Conservation (phyloP, 345 rosid genomes). For the Eucalyptus microcorys region DNA sequence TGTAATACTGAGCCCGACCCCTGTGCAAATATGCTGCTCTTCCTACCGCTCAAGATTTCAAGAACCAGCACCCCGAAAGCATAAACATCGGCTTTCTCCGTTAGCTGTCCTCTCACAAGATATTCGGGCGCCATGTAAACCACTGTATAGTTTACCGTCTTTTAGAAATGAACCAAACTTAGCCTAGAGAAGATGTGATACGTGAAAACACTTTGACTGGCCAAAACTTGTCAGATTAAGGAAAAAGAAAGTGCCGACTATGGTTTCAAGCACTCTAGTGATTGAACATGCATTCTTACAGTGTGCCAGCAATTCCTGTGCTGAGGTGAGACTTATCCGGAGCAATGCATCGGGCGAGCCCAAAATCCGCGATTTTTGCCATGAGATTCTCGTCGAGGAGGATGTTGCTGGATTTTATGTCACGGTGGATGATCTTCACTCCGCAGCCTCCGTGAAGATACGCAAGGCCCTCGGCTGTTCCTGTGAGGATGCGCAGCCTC, state of each 20-base stretch:
- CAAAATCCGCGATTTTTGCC: slow-evolving; percentile 85
- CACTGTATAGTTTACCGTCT: slow-evolving; percentile 11
- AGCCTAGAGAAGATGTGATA: not conserved
- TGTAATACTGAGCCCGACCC: slow-evolving; percentile 38
- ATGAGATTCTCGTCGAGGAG: slow-evolving; percentile 49
- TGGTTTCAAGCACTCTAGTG: not conserved
- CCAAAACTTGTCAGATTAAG: not conserved
- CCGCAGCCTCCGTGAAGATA: slow-evolving; percentile 52
- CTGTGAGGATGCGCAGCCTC: slow-evolving; percentile 38
- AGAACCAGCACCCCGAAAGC: slow-evolving; percentile 65
- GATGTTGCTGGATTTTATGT: slow-evolving; percentile 75
- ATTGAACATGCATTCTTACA: slow-evolving; percentile 26
- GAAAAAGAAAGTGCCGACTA: not conserved
- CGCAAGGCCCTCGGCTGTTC: slow-evolving; percentile 76
- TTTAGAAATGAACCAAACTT: not conserved
- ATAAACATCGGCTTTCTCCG: slow-evolving; percentile 76
- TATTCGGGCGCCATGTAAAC: slow-evolving; percentile 93
- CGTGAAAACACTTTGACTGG: not conserved
- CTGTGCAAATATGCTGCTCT: slow-evolving; percentile 43
- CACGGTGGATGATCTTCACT: slow-evolving; percentile 65
- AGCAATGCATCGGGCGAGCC: slow-evolving; percentile 51
- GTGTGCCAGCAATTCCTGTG: slow-evolving; percentile 71
- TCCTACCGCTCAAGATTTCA: slow-evolving; percentile 55
- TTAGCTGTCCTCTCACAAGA: slow-evolving; percentile 53
- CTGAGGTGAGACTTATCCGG: slow-evolving; percentile 36